Percentiles rank a stretch among this genome's conserved stretches.
These are phyloP conservation scores for Termitomyces sp. DNA, from an alignment of 768 basidiomycete species.

Conservation along the genomic window DNA sequence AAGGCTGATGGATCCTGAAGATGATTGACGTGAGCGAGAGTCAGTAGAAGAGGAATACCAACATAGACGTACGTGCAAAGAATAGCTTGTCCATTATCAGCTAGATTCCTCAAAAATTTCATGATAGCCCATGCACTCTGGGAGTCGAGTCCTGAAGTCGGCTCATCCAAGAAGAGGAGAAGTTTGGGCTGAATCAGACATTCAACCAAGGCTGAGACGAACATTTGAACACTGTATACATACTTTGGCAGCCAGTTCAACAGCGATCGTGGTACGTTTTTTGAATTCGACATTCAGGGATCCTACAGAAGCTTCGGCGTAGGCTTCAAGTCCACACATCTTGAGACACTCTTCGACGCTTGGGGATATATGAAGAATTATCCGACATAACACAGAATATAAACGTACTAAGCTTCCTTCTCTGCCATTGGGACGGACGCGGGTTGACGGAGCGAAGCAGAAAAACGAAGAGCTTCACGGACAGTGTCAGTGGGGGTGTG, in stretches of 20 bases:
- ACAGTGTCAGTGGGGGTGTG: constrained; percentile 75
- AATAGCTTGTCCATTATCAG: constrained; percentile 80
- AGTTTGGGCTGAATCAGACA: constrained; percentile 52
- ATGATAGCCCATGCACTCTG: constrained; percentile 85
- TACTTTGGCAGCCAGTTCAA: constrained; percentile 79
- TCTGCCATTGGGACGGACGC: constrained; percentile 54
- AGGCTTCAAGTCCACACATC: constrained; percentile 58
- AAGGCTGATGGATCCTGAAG: constrained; percentile 46
- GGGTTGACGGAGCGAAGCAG: constrained; percentile 76
- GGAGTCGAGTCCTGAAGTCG: constrained; percentile 83
- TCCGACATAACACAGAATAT: background rate
- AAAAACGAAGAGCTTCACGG: constrained; percentile 75
- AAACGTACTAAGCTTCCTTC: constrained; percentile 75
- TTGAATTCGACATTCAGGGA: constrained; percentile 42
- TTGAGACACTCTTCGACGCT: constrained; percentile 45
- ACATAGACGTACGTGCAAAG: constrained; percentile 66
- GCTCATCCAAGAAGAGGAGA: constrained; percentile 84
- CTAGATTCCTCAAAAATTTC: constrained; percentile 67
- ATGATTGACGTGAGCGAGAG: background rate
- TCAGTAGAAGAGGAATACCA: background rate
- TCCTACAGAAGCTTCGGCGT: constrained; percentile 62
- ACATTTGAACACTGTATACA: background rate
- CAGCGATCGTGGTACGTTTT: constrained; percentile 51
- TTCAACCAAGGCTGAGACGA: background rate
- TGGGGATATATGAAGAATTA: background rate